phyloP scores from a whole-genome alignment of 768 basidiomycete genomes.

The Sarcodon aspratus region DNA sequence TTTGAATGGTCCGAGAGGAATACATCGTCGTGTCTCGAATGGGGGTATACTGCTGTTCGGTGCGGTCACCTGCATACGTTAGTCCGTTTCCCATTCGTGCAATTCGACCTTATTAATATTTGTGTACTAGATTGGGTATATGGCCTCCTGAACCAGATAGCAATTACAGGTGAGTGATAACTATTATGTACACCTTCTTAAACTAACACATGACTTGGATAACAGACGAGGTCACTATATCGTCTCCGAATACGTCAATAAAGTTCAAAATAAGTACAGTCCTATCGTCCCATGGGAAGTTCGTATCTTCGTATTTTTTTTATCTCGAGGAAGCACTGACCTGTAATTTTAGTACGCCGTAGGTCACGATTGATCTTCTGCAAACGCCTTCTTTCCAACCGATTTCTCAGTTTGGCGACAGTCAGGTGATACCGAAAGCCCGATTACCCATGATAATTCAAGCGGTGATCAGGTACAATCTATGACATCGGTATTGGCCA shows the following conservation, averaged over 20 bases:
- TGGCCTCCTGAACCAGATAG: conserved; percentile 72
- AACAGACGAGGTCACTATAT: conserved; percentile 59
- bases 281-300: conserved; percentile 70
- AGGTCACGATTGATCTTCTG: conserved; percentile 17
- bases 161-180: conserved; percentile 55
- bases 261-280: conserved; percentile 46
- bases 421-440: conserved; percentile 53
- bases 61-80: conserved; percentile 64
- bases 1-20: conserved; percentile 73
- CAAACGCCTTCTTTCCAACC: conserved; percentile 1
- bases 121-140: conserved; percentile 30
- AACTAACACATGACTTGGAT: not conserved
- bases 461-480: conserved; percentile 53
- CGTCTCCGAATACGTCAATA: conserved; percentile 58
- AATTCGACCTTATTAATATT: not conserved
- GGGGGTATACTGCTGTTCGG: conserved; percentile 73
- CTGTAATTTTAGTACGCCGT: conserved; percentile 48
- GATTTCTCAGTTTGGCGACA: conserved; percentile 58
- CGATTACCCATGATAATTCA: conserved; percentile 65
- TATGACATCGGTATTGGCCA: not conserved
- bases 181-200: not conserved
- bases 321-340: conserved; percentile 10
- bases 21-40: conserved; percentile 57
- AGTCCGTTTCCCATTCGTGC: conserved; percentile 15
- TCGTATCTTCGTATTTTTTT: conserved; percentile 17